Evolutionary conservation across 2,329 filamentous ascomycete genomes (phyloP), one percentile per base, ranked within the genome.

Genomic region (Alternaria solani): DNA sequence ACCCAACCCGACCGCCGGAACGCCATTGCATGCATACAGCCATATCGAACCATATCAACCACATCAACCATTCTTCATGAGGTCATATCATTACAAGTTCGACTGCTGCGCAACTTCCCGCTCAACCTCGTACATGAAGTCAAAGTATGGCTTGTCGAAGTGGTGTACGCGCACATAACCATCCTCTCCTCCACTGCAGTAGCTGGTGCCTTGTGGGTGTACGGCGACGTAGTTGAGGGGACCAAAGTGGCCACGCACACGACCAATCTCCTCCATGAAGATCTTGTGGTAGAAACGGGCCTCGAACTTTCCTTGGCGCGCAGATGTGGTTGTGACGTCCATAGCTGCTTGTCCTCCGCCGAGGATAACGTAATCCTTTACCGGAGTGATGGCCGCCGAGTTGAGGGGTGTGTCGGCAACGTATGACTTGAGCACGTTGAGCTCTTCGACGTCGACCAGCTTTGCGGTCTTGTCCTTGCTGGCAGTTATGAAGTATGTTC

Each of bases 221-320:
- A 92, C 92, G 49, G 95, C 94, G 71, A 99, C 93, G 65, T 95
- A 97, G 86, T 99, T 97, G 64, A 97, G 86, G 69, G 91, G 95
- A 78, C 95, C 95, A 82, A 99, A 99, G 82, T 99, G 95, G 66
- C 95, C 95, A 78, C 93, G 88, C 67, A 99, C 95, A 85, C 95
- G 91, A 71, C 95, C 95, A 75, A 98, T 94, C 85, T 99, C 95
- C 81, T 99, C 94, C 82, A 97, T 93, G 80, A 99, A 98, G 80
- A 99, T 91, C 87, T 96, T 98, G 89, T 99, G 95, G 87, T 97
- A 99, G 87, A 99, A 99, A 69, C 95, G 90, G 44, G 95, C 95
- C 83, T 99, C 95, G 85, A 99, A 99, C 84, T 98, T 98, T 83
- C 95, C 95, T 86, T 99, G 95, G 69, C 95, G 89, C 51, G 93